These are phyloP conservation scores for Yarrowia sp. DNA, from an alignment of 805 yeast species.

Conservation along the genomic window DNA sequence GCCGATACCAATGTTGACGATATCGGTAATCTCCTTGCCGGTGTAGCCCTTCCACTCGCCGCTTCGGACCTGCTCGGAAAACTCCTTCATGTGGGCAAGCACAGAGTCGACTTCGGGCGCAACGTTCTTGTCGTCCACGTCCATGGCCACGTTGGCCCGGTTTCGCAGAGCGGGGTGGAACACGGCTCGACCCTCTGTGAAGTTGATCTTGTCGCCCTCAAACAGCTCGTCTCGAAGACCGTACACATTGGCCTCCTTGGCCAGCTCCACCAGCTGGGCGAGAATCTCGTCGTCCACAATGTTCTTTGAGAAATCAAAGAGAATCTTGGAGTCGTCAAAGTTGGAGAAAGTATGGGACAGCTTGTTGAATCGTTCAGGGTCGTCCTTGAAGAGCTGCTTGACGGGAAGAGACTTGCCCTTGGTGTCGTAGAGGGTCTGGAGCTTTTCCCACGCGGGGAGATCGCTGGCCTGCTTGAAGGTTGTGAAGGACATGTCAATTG, in stretches of 20 bases:
- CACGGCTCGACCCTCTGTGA: conserved; percentile 90
- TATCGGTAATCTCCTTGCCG: conserved; percentile 88
- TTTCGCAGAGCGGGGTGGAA: conserved; percentile 96
- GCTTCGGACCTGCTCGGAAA: conserved; percentile 82
- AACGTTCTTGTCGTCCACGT: conserved; percentile 85
- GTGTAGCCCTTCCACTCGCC: conserved; percentile 97
- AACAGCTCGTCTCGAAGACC: conserved; percentile 86
- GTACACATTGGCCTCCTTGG: conserved; percentile 87
- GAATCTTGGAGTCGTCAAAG: conserved; percentile 81
- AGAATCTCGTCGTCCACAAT: conserved; percentile 83
- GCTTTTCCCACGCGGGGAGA: conserved; percentile 79
- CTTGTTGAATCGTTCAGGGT: conserved; percentile 71
- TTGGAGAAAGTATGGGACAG: conserved; percentile 75
- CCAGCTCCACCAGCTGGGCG: conserved; percentile 65
- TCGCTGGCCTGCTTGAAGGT: conserved; percentile 64
- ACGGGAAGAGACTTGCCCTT: conserved; percentile 71
- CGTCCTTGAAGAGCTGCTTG: conserved; percentile 71
- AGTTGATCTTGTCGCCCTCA: conserved; percentile 88
- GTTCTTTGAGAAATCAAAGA: conserved; percentile 95
- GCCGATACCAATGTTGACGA: conserved; percentile 98
- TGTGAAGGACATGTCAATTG: conserved; percentile 39
- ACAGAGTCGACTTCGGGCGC: conserved; percentile 90
- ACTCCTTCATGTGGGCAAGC: conserved; percentile 93
- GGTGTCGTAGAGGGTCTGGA: conserved; percentile 67
- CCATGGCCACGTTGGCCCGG: conserved; percentile 78